These are phyloP conservation scores for Lachancea mirantina DNA, from an alignment of 805 yeast genomes.

Conservation along the genomic window DNA sequence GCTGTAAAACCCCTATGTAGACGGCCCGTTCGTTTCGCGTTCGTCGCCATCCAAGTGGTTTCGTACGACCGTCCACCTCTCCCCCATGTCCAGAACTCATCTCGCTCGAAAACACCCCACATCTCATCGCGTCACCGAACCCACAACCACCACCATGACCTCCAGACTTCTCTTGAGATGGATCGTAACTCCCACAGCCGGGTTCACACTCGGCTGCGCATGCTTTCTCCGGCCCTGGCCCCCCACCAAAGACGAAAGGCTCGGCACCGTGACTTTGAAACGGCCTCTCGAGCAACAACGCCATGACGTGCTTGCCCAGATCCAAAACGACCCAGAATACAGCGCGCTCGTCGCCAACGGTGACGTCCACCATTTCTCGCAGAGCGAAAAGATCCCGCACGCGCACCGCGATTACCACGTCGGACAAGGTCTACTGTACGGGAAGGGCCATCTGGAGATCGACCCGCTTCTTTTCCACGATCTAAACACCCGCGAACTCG, in stretches of 20 bases:
- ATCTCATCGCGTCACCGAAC: not conserved
- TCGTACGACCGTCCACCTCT: too few relatives aligned
- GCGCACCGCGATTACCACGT: conserved; percentile 59
- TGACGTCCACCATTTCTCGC: conserved; percentile 18
- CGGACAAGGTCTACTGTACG: conserved; percentile 63
- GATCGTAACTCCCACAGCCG: conserved; percentile 24
- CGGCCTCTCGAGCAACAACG: conserved; percentile 25
- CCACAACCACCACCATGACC: conserved; percentile 3
- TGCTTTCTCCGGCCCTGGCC: conserved; percentile 31
- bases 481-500: conserved; percentile 43
- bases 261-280: conserved; percentile 12
- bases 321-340: conserved; percentile 14
- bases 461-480: conserved; percentile 67
- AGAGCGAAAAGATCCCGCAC: conserved; percentile 45
- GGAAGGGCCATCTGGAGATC: conserved; percentile 58
- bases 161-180: conserved; percentile 8
- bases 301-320: conserved; percentile 21
- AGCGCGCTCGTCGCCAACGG: conserved; percentile 17
- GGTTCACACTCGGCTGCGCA: conserved; percentile 25
- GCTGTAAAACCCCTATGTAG: too few relatives aligned
- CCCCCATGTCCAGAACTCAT: too few relatives aligned
- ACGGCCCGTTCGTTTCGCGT: too few relatives aligned
- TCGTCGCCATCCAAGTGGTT: too few relatives aligned
- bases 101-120: too few relatives aligned
- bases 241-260: conserved; percentile 17